phyloP scores from a whole-genome alignment of 305 asterid genomes.

The Solanum aculeatissimum region DNA sequence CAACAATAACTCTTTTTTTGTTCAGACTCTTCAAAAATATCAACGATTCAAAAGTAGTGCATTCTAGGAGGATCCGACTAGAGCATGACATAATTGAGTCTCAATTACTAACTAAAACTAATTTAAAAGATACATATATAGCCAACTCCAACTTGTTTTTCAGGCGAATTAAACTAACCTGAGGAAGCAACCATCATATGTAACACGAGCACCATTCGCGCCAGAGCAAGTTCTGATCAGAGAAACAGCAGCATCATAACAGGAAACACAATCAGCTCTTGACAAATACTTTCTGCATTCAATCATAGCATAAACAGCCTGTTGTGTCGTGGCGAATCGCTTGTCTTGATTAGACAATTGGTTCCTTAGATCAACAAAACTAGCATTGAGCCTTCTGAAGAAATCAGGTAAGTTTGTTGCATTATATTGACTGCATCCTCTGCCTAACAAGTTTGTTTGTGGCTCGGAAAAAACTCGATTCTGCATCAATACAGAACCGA shows the following conservation, averaged over 20 bases:
- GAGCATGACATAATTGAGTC: background rate
- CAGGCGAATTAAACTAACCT: constrained; percentile 25
- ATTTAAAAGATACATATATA: background rate
- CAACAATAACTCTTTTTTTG: background rate
- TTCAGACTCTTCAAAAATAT: background rate
- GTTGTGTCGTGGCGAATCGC: constrained; percentile 57
- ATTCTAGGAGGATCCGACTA: background rate
- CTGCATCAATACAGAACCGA: background rate
- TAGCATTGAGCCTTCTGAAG: constrained; percentile 44
- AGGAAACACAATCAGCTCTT: constrained; percentile 49
- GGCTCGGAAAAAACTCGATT: constrained; percentile 26
- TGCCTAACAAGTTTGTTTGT: constrained; percentile 38
- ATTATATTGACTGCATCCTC: constrained; percentile 66
- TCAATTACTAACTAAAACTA: background rate
- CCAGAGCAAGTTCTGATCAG: constrained; percentile 32
- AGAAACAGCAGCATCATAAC: constrained; percentile 56
- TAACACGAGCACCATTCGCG: constrained; percentile 28
- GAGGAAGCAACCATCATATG: constrained; percentile 41
- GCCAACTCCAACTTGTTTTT: background rate
- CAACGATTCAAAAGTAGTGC: background rate
- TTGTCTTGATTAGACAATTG: constrained; percentile 26
- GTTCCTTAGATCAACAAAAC: constrained; percentile 40
- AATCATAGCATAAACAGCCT: constrained; percentile 62
- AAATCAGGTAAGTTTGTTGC: constrained; percentile 32
- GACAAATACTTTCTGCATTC: constrained; percentile 75